Percentiles rank a stretch among this genome's conserved stretches.
phyloP scores from a whole-genome alignment of 371 early-diverging fungal genomes.

The Saksenaea oblongispora region DNA sequence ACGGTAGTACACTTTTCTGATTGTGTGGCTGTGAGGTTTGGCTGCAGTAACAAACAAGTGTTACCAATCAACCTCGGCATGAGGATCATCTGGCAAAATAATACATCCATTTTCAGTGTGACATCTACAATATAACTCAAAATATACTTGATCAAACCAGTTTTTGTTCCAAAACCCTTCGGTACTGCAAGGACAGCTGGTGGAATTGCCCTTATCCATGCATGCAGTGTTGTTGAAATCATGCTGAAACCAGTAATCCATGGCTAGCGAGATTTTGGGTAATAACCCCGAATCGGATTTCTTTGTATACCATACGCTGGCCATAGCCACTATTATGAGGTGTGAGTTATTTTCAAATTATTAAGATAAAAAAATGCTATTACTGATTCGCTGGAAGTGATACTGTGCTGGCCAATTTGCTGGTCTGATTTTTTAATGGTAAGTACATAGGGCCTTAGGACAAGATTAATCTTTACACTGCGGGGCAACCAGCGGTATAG shows the following conservation, averaged over 20 bases:
- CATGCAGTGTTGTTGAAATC: conserved; percentile 26
- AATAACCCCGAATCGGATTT: not conserved
- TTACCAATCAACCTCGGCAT: conserved; percentile 24
- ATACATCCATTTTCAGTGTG: not conserved
- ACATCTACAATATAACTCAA: not conserved
- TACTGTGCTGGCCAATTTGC: conserved; percentile 32
- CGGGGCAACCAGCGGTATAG: conserved; percentile 16
- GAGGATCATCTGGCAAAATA: conserved; percentile 12
- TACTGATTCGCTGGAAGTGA: conserved; percentile 32
- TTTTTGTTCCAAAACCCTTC: conserved; percentile 38
- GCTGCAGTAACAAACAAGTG: conserved; percentile 22
- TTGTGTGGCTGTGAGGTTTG: conserved; percentile 14
- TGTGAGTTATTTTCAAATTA: not conserved
- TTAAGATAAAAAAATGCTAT: not conserved
- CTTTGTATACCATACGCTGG: conserved; percentile 17
- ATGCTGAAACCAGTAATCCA: conserved; percentile 35
- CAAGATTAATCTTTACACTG: conserved; percentile 4
- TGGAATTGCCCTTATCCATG: conserved; percentile 19
- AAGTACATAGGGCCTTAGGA: not conserved
- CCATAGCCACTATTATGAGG: conserved; percentile 19
- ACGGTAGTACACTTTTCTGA: conserved; percentile 15
- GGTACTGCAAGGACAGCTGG: conserved; percentile 37
- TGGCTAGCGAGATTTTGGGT: conserved; percentile 11
- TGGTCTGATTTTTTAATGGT: conserved; percentile 14
- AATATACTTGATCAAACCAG: conserved; percentile 27